Base-by-base conservation (phyloP, 805 yeast species). In the Zygotorulaspora florentina region DNA sequence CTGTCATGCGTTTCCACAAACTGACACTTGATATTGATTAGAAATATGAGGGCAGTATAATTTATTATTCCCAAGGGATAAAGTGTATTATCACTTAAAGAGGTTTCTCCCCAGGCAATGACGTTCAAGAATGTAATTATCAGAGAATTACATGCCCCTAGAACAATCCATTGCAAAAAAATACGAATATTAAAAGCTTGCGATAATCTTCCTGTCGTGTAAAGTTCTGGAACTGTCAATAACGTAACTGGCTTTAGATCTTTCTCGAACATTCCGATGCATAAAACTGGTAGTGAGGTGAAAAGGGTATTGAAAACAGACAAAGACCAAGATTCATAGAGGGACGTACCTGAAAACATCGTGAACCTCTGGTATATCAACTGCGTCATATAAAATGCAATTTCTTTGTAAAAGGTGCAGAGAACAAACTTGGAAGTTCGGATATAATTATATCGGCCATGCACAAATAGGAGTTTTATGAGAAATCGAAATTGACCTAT, bases 221-320 rank as follows among this genome's bases (percentile, higher is more conserved):
- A 93, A 23, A 93, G 70, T 64, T 90, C 96, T 0, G 99, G 99
- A 4, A 89, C 85, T 0, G 98, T 93, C 42, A 91, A 64, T 43
- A 93, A 72, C 0, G 98, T 91, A 1, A 93, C 79, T 1, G 98
- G 95, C 40, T 81, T 75, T 61, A 93, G 72, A 59, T 93, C 99
- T 60, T 85, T 85, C 57, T 91, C 96, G 66, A 93, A 85, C 80
- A 90, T 87, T n/a, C 99, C 99, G 43, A 93, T 73, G 58, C 95
- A 85, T 31, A 93, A 66, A 2, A 93, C 98, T 0, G 96, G 90
- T 41, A 93, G 71, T 0, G 96, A 87, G 0, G 99, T 91, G 69
- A 93, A 95, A 50, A 93, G 73, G 0, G 99, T 95, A 64, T 93
- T 95, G 71, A 86, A 93, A 97, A 95, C 90, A 0, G 97, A 87